Evolutionary conservation across 2,329 filamentous ascomycete genomes (phyloP).

Genomic region (Kalmusia sp.): DNA sequence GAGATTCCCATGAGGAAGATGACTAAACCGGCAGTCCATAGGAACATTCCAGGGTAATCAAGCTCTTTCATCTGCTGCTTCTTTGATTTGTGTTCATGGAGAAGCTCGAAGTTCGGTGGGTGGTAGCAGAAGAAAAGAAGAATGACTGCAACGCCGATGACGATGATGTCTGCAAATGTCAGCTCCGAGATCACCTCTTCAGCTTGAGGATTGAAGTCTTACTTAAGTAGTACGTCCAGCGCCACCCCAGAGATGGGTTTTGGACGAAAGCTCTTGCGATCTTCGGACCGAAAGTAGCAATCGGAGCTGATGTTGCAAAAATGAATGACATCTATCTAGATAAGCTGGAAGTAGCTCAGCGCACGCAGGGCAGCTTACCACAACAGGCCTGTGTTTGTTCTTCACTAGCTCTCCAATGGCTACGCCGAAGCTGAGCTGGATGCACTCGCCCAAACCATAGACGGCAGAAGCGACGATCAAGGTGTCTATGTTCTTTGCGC

Average conservation of each 20-base stretch:
- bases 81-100: constrained; percentile 21
- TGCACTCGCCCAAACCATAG: constrained; percentile 20
- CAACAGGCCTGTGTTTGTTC: constrained; percentile 19
- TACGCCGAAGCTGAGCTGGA: constrained; percentile 20
- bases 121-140: constrained; percentile 23
- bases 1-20: constrained; percentile 22
- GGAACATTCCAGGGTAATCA: constrained; percentile 19
- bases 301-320: constrained; percentile 18
- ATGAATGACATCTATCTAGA: constrained; percentile 16
- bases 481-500: constrained; percentile 15
- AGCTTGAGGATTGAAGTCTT: not conserved
- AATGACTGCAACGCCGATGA: constrained; percentile 13
- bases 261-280: constrained; percentile 18
- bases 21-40: constrained; percentile 18
- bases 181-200: not conserved
- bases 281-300: constrained; percentile 20
- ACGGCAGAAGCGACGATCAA: constrained; percentile 16
- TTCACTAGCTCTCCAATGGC: constrained; percentile 22
- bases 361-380: constrained; percentile 3
- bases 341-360: not conserved
- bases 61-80: constrained; percentile 19
- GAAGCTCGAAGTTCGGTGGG: constrained; percentile 19
- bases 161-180: constrained; percentile 14
- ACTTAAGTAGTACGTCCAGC: constrained; percentile 24
- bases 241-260: constrained; percentile 18